Evolutionary conservation across 805 yeast species (phyloP).

Genomic region (Suhomyces sp.): DNA sequence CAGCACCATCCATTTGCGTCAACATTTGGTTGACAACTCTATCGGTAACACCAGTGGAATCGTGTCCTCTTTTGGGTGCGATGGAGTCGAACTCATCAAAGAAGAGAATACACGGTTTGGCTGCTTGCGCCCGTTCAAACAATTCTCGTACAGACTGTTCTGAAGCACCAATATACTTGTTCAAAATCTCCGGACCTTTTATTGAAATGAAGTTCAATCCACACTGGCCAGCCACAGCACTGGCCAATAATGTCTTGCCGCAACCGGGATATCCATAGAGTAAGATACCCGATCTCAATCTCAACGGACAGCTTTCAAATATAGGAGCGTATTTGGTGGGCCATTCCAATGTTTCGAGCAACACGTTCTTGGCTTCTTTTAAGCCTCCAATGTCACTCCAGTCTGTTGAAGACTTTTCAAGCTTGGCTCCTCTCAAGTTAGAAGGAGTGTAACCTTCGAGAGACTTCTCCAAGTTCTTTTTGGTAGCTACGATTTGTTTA

Average conservation of each 20-base stretch:
- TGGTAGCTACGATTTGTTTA: conserved; percentile 17
- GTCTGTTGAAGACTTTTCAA: conserved; percentile 68
- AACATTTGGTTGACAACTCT: conserved; percentile 95
- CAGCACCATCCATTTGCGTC: conserved; percentile 98
- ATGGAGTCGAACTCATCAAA: conserved; percentile 96
- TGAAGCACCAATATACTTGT: conserved; percentile 95
- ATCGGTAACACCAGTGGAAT: conserved; percentile 96
- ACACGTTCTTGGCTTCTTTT: conserved; percentile 64
- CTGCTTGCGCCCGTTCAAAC: conserved; percentile 91
- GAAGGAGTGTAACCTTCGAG: conserved; percentile 74
- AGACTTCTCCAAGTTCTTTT: conserved; percentile 50
- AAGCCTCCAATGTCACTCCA: conserved; percentile 95
- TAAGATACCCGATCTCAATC: conserved; percentile 85
- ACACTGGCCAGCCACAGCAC: conserved; percentile 91
- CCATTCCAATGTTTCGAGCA: conserved; percentile 92
- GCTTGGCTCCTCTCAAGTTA: conserved; percentile 78
- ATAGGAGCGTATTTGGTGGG: conserved; percentile 95
- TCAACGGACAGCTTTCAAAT: conserved; percentile 81
- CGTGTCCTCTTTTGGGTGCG: conserved; percentile 98
- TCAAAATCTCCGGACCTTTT: conserved; percentile 93
- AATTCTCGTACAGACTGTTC: conserved; percentile 92
- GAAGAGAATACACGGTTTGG: conserved; percentile 88
- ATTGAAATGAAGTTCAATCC: conserved; percentile 90
- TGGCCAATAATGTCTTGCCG: conserved; percentile 90
- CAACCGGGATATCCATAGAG: conserved; percentile 97